Conservation (phyloP, 176 grass and related monocot species). For the Avena atlantica region DNA sequence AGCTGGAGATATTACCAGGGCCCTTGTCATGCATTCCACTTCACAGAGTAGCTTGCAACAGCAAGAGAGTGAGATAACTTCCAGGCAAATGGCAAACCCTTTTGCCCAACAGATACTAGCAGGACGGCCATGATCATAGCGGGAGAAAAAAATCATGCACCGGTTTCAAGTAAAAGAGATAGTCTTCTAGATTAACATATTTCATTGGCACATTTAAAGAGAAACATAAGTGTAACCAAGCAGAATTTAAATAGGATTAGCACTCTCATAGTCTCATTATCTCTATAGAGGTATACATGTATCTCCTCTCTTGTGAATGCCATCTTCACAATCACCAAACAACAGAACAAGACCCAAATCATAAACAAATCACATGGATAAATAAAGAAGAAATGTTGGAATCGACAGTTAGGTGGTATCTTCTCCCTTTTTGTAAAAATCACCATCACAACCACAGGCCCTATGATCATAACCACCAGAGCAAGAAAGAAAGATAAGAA, state of each 20-base stretch:
- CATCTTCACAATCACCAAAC: conserved; percentile 50
- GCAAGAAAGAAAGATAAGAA: not conserved
- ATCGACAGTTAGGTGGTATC: not conserved
- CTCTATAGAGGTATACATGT: conserved; percentile 56
- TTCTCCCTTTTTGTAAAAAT: conserved; percentile 57
- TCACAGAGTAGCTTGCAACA: not conserved
- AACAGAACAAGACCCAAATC: not conserved
- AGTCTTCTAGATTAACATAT: not conserved
- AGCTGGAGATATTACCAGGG: not conserved
- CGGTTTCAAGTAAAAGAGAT: conserved; percentile 22
- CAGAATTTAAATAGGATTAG: not conserved
- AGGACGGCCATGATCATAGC: conserved; percentile 55
- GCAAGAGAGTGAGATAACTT: not conserved
- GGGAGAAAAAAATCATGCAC: conserved; percentile 72
- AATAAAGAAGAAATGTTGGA: not conserved
- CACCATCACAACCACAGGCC: conserved; percentile 55
- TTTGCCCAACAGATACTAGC: conserved; percentile 58
- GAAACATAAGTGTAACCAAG: not conserved
- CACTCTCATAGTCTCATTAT: conserved; percentile 59
- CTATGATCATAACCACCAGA: conserved; percentile 26
- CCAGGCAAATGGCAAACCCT: conserved; percentile 32
- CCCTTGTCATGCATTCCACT: not conserved
- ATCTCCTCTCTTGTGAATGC: conserved; percentile 60
- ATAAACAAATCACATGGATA: not conserved
- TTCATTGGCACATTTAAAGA: not conserved